Conservation (phyloP, 805 yeast species). For the Vanderwaltozyma polyspora region DNA sequence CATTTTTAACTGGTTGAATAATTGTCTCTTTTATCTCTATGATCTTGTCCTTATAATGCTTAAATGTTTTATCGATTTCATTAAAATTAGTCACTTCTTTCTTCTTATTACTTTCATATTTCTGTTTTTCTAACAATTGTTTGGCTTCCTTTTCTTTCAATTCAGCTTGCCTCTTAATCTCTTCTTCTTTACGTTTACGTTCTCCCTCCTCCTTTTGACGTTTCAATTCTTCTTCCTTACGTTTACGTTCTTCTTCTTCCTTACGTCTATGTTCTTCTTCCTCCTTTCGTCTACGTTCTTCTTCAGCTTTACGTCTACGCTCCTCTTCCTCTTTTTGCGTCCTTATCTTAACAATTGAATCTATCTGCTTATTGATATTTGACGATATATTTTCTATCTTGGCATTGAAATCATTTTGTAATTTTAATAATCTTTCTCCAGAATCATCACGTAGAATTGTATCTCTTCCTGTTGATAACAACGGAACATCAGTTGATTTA, state of each 20-base stretch:
- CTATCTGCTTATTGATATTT: no score
- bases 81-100: slow-evolving; percentile 17
- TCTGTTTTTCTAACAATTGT: neutral
- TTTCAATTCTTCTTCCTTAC: slow-evolving; percentile 26
- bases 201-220: slow-evolving; percentile 2
- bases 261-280: slow-evolving; percentile 1
- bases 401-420: no score
- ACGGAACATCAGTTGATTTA: no score
- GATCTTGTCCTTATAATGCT: slow-evolving; percentile 41
- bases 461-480: no score
- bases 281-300: slow-evolving; percentile 2
- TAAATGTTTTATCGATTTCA: slow-evolving; percentile 34
- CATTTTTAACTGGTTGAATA: slow-evolving; percentile 40
- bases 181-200: slow-evolving; percentile 24
- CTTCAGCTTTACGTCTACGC: slow-evolving; percentile 2
- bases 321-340: slow-evolving; percentile 4
- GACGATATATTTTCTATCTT: no score
- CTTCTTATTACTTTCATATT: slow-evolving; percentile 1
- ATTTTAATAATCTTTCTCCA: no score
- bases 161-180: slow-evolving; percentile 5
- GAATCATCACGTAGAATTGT: no score
- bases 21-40: slow-evolving; percentile 48
- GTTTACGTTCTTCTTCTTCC: slow-evolving; percentile 13
- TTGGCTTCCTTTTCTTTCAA: slow-evolving; percentile 2
- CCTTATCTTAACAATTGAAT: slow-evolving; percentile 5